These are phyloP conservation scores for Starmerella khaoyaiensis DNA, from an alignment of 805 yeast species.

Conservation along the genomic window DNA sequence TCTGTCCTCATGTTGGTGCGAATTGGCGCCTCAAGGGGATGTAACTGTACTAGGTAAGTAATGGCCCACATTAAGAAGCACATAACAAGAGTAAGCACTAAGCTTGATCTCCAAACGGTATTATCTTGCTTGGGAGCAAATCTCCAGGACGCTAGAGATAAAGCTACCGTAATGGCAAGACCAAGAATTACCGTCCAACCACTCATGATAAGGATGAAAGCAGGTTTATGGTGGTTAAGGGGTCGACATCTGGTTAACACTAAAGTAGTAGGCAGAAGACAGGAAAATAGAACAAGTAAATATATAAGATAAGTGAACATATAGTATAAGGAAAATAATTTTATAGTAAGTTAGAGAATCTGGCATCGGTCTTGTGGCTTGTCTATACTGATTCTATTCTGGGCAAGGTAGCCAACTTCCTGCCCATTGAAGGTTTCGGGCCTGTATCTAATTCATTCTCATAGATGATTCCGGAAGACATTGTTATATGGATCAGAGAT, in stretches of 20 bases:
- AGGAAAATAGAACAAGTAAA: no score
- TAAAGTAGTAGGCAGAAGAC: no score
- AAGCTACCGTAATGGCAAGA: conserved; percentile 43
- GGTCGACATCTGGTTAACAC: no score
- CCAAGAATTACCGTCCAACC: conserved; percentile 59
- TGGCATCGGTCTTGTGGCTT: no score
- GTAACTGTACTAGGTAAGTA: conserved; percentile 73
- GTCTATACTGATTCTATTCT: no score
- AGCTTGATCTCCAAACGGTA: conserved; percentile 60
- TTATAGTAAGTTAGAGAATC: neutral
- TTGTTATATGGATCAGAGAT: conserved; percentile 39
- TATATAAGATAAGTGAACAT: no score
- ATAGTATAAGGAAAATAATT: no score
- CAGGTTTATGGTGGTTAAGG: no score
- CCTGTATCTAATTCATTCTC: neutral
- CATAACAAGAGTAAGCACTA: conserved; percentile 56
- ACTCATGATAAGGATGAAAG: no score
- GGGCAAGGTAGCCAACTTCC: no score
- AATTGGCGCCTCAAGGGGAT: conserved; percentile 82
- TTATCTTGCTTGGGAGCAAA: conserved; percentile 69
- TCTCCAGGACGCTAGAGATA: conserved; percentile 63
- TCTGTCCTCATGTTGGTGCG: conserved; percentile 86
- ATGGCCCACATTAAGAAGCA: conserved; percentile 86
- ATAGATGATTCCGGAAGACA: conserved; percentile 12
- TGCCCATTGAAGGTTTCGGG: no score